A percentile compares a stretch with the other conserved stretches of the same genome.
phyloP scores from a whole-genome alignment of 495 filamentous ascomycete genomes.

The Parachaetomium inaequale region DNA sequence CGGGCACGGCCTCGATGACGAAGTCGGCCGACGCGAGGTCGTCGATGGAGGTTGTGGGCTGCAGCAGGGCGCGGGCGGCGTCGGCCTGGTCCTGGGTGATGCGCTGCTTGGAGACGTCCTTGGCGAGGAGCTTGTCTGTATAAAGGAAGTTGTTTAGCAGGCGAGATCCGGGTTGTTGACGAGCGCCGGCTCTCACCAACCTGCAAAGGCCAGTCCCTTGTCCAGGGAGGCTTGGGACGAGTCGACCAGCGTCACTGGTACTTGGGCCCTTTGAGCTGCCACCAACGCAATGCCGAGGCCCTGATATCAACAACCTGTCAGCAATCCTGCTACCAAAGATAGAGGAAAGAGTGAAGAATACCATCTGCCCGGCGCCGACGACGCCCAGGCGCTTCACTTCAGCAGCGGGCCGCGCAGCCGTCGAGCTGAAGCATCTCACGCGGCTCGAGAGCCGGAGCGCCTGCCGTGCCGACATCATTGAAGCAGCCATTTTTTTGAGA shows the following conservation, averaged over 20 bases:
- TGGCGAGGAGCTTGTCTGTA: constrained; percentile 83
- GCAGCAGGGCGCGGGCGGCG: constrained; percentile 62
- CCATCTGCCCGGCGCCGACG: constrained; percentile 95
- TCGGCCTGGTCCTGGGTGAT: constrained; percentile 77
- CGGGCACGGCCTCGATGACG: constrained; percentile 95
- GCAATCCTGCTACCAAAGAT: background rate
- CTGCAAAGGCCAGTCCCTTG: constrained; percentile 87
- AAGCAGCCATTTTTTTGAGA: constrained; percentile 31
- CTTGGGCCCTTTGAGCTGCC: constrained; percentile 76
- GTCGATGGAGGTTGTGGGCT: constrained; percentile 68
- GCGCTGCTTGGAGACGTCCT: constrained; percentile 81
- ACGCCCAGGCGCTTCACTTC: constrained; percentile 90
- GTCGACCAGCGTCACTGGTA: constrained; percentile 87
- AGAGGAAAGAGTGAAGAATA: constrained; percentile 32
- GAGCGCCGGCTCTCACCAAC: constrained; percentile 41
- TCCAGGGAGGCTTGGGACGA: constrained; percentile 80
- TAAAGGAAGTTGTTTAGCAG: background rate
- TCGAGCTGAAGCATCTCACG: constrained; percentile 53
- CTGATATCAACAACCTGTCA: constrained; percentile 41
- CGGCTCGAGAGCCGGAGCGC: constrained; percentile 37
- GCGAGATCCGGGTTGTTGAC: background rate
- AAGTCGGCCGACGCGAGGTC: constrained; percentile 86
- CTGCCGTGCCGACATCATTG: constrained; percentile 31
- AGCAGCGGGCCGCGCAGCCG: constrained; percentile 50
- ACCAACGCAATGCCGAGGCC: constrained; percentile 95